Evolutionary conservation across 139 green algal species (phyloP), one percentile per base, ranked within the genome.

Genomic region (Mesotaenium endlicherianum): DNA sequence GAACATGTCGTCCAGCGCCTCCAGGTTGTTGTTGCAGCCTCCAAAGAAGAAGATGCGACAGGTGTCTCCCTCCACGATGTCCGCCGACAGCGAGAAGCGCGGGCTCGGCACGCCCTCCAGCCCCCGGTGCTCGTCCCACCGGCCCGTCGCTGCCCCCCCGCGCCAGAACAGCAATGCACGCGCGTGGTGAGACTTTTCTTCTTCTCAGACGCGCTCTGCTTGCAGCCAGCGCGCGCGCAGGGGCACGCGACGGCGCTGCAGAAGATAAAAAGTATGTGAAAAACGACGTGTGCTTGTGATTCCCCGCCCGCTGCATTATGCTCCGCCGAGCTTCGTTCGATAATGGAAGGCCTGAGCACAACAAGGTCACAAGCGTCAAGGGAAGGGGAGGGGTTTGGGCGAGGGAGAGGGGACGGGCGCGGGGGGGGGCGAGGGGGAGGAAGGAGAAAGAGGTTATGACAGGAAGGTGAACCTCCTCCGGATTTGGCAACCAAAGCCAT

Each of bases 11-110:
- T 86, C 80, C 0, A 86, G 41, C 0, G 72, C 80, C 26, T 86
- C 80, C 47, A 86, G 38, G 57, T 86, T 86, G 31, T 86, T 75
- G 43, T 86, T 86, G 30, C 80, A 86, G 3, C 80, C 80, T 4
- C 80, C 80, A 39, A 57, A 85, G 5, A 84, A 8, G 31, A 86
- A 42, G 17, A 86, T 60, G 0, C 41, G 60, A 17, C 80, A 38
- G 36, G 38, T 40, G 0, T 34, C 42, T 20, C 20, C 31, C 26
- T 86, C 74, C 11, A 86, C 44, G 16, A 70, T 20, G 40, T 86
- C 80, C 0, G 50, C 71, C 39, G 80, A 42, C 3, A 86, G 49
- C 16, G 80, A 85, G 80, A 86, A 86, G 42, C 80, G 71, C 8
- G 71, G 72, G 3, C 34, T 77, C 0, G 80, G 80, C 30, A 38